These are phyloP conservation scores for Colletotrichum graminicola DNA, from an alignment of 2,329 filamentous ascomycete species.

Conservation along the genomic window DNA sequence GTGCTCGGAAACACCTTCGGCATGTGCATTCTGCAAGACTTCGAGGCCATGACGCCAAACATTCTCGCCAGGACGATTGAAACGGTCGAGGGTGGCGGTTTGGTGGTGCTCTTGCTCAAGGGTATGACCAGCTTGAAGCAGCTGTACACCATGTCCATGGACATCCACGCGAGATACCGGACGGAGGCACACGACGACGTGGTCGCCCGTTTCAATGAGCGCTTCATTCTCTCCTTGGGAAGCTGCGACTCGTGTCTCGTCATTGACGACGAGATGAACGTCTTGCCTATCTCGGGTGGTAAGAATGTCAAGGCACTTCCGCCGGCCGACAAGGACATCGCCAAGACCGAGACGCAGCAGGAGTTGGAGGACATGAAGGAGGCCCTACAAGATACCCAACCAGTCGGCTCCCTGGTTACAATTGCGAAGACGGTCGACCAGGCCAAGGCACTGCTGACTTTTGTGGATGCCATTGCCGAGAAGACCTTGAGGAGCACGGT, in stretches of 20 bases:
- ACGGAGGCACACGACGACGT: conserved; percentile 98
- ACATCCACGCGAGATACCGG: conserved; percentile 94
- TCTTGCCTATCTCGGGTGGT: conserved; percentile 94
- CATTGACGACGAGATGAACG: conserved; percentile 97
- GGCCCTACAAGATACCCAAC: conserved; percentile 84
- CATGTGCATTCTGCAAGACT: conserved; percentile 98
- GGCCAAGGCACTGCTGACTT: conserved; percentile 95
- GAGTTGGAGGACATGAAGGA: conserved; percentile 92
- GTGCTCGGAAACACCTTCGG: conserved; percentile 98
- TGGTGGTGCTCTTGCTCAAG: conserved; percentile 92
- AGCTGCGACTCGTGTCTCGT: conserved; percentile 95
- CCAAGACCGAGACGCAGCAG: conserved; percentile 76
- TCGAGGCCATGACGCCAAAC: conserved; percentile 98
- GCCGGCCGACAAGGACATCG: conserved; percentile 78
- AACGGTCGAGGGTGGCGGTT: conserved; percentile 94
- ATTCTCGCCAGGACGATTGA: conserved; percentile 94
- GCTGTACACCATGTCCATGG: conserved; percentile 97
- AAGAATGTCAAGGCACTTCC: conserved; percentile 89
- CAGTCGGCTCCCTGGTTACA: conserved; percentile 84
- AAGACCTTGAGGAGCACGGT: conserved; percentile 96
- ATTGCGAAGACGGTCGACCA: conserved; percentile 94
- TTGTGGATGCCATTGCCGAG: conserved; percentile 95
- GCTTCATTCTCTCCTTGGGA: conserved; percentile 95
- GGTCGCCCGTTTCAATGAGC: conserved; percentile 95
- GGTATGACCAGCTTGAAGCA: conserved; percentile 98